Conservation (phyloP, 1,284 basidiomycete species). For the Malassezia vespertilionis region DNA sequence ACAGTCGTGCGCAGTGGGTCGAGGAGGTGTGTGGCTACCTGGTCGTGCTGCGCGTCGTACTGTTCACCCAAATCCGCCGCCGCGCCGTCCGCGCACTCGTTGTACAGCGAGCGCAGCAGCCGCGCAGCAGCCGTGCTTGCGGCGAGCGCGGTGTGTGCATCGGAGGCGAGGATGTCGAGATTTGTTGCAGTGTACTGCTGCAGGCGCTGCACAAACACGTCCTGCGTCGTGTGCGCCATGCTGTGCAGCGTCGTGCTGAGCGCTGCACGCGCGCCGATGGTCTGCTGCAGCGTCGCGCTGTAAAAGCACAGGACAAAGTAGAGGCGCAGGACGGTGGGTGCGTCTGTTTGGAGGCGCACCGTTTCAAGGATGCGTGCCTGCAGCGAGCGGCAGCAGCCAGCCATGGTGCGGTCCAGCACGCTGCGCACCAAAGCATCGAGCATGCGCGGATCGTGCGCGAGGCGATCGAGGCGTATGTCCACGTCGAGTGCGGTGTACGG, state of each 20-base stretch:
- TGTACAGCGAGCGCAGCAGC: neutral
- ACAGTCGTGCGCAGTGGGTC: neutral
- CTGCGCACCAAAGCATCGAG: constrained; percentile 53
- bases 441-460: neutral
- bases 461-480: constrained; percentile 17
- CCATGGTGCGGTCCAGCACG: constrained; percentile 69
- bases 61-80: neutral
- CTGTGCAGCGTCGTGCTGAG: constrained; percentile 69
- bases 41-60: neutral
- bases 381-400: constrained; percentile 67
- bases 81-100: constrained; percentile 2
- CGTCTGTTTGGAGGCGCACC: constrained; percentile 78
- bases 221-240: constrained; percentile 42
- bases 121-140: neutral
- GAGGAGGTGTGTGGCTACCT: neutral
- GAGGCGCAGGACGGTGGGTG: constrained; percentile 79
- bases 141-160: constrained; percentile 8
- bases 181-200: constrained; percentile 10
- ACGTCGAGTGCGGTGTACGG: constrained; percentile 7
- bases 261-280: constrained; percentile 69
- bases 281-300: constrained; percentile 76
- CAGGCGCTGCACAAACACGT: constrained; percentile 29
- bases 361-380: constrained; percentile 82
- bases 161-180: neutral
- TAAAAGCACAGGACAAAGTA: constrained; percentile 92